A percentile compares a stretch with the other conserved stretches of the same genome.
These are phyloP conservation scores for Cucurbita maxima DNA, from an alignment of 306 rosid genomes.

Conservation along the genomic window DNA sequence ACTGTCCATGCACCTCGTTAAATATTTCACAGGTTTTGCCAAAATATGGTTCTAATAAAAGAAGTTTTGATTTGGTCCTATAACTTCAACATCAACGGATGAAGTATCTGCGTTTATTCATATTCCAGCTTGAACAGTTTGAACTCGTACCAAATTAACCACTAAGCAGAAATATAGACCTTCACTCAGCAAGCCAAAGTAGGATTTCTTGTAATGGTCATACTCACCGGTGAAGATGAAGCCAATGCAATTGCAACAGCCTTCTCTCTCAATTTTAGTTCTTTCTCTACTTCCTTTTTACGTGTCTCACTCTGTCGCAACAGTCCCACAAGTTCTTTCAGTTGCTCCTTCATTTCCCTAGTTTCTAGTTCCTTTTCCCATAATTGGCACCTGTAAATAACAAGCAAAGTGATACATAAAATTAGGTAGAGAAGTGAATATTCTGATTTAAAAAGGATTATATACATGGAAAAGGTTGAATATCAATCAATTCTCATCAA, in stretches of 20 bases:
- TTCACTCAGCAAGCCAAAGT: neutral
- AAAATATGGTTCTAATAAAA: neutral
- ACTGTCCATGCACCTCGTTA: neutral
- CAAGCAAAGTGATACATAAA: neutral
- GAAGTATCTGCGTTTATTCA: neutral
- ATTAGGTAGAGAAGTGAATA: neutral
- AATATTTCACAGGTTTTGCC: neutral
- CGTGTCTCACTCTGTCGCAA: constrained; percentile 89
- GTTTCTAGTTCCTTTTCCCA: constrained; percentile 93
- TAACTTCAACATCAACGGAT: neutral
- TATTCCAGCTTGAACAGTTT: neutral
- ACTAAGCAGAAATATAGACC: neutral
- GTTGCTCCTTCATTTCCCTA: constrained; percentile 97
- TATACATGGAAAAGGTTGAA: neutral
- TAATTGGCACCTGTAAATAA: constrained; percentile 59
- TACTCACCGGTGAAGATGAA: constrained; percentile 59
- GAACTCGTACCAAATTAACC: neutral
- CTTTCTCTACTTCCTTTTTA: constrained; percentile 89
- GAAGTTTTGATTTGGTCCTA: neutral
- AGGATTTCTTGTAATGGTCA: neutral
- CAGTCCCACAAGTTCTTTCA: constrained; percentile 84
- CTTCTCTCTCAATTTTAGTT: constrained; percentile 85
- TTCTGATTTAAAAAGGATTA: neutral
- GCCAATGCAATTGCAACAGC: constrained; percentile 51
- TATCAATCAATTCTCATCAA: neutral